Base-by-base conservation (phyloP, 23 red algal species). In the Pyropia yezoensis region DNA sequence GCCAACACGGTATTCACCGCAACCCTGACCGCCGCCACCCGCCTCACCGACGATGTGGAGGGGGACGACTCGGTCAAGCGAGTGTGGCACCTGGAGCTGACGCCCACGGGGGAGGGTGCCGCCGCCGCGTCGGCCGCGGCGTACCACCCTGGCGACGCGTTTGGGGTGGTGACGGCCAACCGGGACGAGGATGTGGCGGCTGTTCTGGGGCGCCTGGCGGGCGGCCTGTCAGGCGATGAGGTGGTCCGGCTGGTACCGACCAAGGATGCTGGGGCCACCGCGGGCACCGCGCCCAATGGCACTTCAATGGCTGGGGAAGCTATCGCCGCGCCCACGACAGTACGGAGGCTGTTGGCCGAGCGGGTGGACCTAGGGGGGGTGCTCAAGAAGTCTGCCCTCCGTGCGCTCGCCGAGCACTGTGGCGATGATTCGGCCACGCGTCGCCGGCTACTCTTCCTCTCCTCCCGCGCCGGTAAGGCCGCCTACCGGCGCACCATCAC, bases 81-180 rank as follows among this genome's bases (percentile, higher is more conserved):
- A 0, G 79, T 84, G 9, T 84, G 79, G 79, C 79, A 84, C 28
- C 59, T 84, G 47, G 80, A 89, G 63, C 74, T 84, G 9, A 66
- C 70, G 4, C 39, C 39, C 0, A 47, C 39, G 39, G 39, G 39
- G 39, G 39, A 47, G 39, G 39, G 39, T 13, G 73, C 67, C 49
- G 20, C 65, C 15, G 27, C 25, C 33, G 73, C 26, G 3, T 64
- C 53, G 17, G 49, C 17, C 8, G 12, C 59, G 16, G n/a, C 50
- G 17, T 85, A 85, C 51, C 29, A 27, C 12, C 80, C 80, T 26
- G 80, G 80, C 17, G 80, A 85, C 39, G 69, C 80, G 54, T 34
- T 85, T 27, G 69, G 62, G 3, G 69, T 85, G 15, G 30, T 74
- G 21, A 57, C 71, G 0, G 29, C 39, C 14, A 85, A 85, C 57